Conservation (phyloP, 768 basidiomycete species). For the Tubosaeta sp. region DNA sequence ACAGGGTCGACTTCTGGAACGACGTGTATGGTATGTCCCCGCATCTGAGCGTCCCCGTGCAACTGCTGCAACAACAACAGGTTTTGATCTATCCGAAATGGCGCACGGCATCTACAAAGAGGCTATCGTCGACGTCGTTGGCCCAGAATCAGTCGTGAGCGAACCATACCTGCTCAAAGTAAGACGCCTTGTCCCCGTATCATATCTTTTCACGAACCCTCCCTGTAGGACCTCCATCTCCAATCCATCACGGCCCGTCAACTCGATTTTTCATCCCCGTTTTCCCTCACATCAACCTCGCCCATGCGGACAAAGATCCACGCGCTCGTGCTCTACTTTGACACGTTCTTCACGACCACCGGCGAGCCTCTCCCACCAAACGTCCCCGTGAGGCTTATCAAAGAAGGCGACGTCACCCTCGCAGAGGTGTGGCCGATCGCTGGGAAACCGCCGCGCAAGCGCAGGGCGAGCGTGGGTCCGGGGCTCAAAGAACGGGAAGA, state of each 20-base stretch:
- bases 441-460: conserved; percentile 54
- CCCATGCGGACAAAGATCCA: conserved; percentile 61
- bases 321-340: conserved; percentile 89
- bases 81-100: conserved; percentile 89
- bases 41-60: no score
- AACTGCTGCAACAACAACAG: conserved; percentile 34
- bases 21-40: conserved; percentile 75
- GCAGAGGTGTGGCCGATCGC: conserved; percentile 81
- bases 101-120: conserved; percentile 68
- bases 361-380: conserved; percentile 51
- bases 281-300: conserved; percentile 63
- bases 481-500: conserved; percentile 39
- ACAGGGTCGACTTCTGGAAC: conserved; percentile 85
- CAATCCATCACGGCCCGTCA: conserved; percentile 59
- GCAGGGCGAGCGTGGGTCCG: conserved; percentile 54
- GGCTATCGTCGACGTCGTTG: conserved; percentile 78
- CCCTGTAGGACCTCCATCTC: conserved; percentile 69
- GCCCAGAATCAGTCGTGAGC: conserved; percentile 60
- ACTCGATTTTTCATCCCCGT: conserved; percentile 76
- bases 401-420: conserved; percentile 55
- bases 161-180: conserved; percentile 68
- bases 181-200: conserved; percentile 6
- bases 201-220: not conserved
- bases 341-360: conserved; percentile 79
- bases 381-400: conserved; percentile 51